Evolutionary conservation across 164 flowering plant species (phyloP), one percentile per base, ranked within the genome.

Genomic region (Vitis cinerea): DNA sequence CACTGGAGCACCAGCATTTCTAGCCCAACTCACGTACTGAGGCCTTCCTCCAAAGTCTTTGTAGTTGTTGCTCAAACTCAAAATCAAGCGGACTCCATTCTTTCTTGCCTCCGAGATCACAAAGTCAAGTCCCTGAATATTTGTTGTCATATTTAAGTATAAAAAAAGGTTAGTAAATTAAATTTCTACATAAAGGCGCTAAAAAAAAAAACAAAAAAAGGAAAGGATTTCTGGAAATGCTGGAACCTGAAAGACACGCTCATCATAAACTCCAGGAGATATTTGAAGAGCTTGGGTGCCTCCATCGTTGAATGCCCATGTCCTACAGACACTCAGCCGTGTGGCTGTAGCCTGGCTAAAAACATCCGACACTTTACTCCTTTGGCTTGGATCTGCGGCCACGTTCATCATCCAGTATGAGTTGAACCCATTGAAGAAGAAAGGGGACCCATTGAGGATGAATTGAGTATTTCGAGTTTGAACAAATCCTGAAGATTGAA

Each of bases 271-370:
- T 1, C 84, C 86, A 0, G 88, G 90, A 16, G 90, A 78, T 2
- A 63, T 68, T 62, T 84, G 90, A 2, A 86, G 77, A 59, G 90
- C 81, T 9, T 50, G 64, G 27, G 64, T 60, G 12, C 79, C 80
- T 3, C 88, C 90, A 49, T 86, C 90, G 44, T 65, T 77, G 61
- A 86, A 84, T 1, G 88, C 88, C 88, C 88, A 86, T 0, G 88
- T 83, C 37, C 88, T 44, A 30, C 81, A 74, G 16, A 86, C 83
- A 16, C 61, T 68, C 52, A 86, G 79, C 12, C 86, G 83, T 0
- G 74, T 66, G 1, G 74, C 63, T 0, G 85, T 50, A 49, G 90
- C 86, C 12, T 84, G 71, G 0, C 63, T 73, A 4, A 73, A 8
- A 84, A 72, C 6, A 70, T 63, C 16, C 12, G 83, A 66, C 3